These are phyloP conservation scores for Delonix regia DNA, from an alignment of 306 rosid species.

Conservation along the genomic window DNA sequence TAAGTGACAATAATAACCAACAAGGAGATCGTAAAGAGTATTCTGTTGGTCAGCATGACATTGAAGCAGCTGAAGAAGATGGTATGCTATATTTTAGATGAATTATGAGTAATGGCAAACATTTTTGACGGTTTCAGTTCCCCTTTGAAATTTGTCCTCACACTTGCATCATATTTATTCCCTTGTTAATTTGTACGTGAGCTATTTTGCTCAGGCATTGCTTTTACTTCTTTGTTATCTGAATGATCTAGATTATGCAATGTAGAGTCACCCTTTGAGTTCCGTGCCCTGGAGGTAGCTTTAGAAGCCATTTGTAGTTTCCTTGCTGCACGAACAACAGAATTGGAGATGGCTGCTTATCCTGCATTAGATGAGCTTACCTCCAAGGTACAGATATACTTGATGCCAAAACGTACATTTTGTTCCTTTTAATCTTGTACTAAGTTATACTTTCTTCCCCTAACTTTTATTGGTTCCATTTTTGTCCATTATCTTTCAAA, in stretches of 20 bases:
- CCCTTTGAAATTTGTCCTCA: constrained; percentile 23
- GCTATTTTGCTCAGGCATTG: constrained; percentile 9
- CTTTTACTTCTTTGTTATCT: constrained; percentile 27
- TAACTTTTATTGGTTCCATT: neutral
- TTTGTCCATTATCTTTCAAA: neutral
- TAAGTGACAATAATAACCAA: constrained; percentile 26
- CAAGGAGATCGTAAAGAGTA: constrained; percentile 26
- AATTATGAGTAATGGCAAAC: neutral
- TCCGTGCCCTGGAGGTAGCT: constrained; percentile 93
- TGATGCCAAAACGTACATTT: constrained; percentile 1
- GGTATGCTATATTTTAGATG: neutral
- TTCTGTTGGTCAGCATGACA: constrained; percentile 8
- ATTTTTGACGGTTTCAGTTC: constrained; percentile 24
- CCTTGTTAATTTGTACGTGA: constrained; percentile 6
- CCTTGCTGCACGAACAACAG: constrained; percentile 94
- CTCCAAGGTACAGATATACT: constrained; percentile 61
- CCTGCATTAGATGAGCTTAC: constrained; percentile 97
- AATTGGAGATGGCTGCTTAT: constrained; percentile 91
- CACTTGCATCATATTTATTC: constrained; percentile 14
- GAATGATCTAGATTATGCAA: constrained; percentile 48
- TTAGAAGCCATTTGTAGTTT: constrained; percentile 96
- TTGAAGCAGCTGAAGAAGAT: constrained; percentile 17
- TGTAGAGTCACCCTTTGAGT: constrained; percentile 95
- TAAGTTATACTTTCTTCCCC: neutral
- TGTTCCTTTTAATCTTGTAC: neutral